Base-by-base conservation (phyloP, 192 early-diverging fungal genomes). In the Gamsiella multidivaricata region DNA sequence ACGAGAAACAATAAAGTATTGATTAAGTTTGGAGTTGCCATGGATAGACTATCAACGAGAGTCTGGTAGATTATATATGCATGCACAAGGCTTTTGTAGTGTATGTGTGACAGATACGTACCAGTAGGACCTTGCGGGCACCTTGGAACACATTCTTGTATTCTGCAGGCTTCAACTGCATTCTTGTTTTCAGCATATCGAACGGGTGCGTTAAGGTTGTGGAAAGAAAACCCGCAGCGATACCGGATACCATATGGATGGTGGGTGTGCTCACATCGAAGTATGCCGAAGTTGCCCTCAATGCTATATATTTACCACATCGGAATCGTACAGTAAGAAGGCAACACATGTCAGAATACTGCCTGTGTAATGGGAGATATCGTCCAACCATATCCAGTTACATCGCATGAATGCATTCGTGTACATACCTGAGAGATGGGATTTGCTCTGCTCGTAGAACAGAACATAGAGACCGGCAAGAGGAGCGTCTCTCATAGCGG, bases 121-220 rank as follows among this genome's bases (percentile, higher is more conserved):
- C 88, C 78, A 54, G 26, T 10, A 84, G 63, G 0, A 90, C 80
- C 65, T 85, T 85, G 23, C 61, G 61, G 11, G 85, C 84, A 0
- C 81, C 79, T 39, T 83, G 82, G 23, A 79, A 66, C 10, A 83
- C 66, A 26, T 87, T 88, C 52, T 50, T 69, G 78, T 97, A 96
- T 39, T 88, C 84, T 3, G 61, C 54, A 36, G 95, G 95, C 32
- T 92, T 90, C 33, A 98, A 81, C 64, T 98, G 96, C 86, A 98
- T 94, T 20, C 95, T 86, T 20, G 96, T 98, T 65, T 95, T 96
- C 46, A 96, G 79, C 86, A 97, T 87, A 58, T 98, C 96, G 75
- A 98, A 98, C 8, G 96, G 96, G 61, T 98, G 94, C 1, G 96
- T 98, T 36, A 94, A 50, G 10, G 88, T 82, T 34, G 95, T 94